phyloP scores from a whole-genome alignment of 2,329 filamentous ascomycete species.

The Aspergillus sp. region DNA sequence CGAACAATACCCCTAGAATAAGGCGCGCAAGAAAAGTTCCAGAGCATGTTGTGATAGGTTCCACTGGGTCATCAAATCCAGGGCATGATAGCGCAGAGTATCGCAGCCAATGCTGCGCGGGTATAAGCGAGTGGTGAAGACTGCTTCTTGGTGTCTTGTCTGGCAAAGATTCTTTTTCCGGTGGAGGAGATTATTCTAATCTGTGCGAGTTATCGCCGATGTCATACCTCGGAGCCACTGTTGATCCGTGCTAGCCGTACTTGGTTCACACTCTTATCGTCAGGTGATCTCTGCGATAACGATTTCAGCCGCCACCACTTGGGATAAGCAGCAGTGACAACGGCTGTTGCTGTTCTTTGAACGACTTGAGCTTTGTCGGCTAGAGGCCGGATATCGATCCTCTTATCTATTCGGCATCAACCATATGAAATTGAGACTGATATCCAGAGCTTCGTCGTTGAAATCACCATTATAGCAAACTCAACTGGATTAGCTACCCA shows the following conservation, averaged over 20 bases:
- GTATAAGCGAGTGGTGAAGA: not conserved
- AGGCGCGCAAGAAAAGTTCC: slow-evolving; percentile 22
- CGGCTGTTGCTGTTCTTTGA: too few relatives aligned
- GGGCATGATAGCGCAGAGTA: slow-evolving; percentile 14
- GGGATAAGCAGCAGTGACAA: not conserved
- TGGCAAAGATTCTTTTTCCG: too few relatives aligned
- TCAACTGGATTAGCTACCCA: too few relatives aligned
- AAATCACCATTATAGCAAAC: too few relatives aligned
- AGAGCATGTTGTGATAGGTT: slow-evolving; percentile 17
- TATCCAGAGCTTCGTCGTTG: too few relatives aligned
- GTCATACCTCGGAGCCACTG: not conserved
- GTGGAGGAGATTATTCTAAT: not conserved
- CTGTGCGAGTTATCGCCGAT: not conserved
- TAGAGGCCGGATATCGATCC: too few relatives aligned
- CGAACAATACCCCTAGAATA: slow-evolving; percentile 24
- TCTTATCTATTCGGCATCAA: too few relatives aligned
- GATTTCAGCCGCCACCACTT: not conserved
- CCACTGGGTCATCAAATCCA: slow-evolving; percentile 6
- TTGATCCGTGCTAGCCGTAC: not conserved
- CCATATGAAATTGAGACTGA: too few relatives aligned
- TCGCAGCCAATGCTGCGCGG: slow-evolving; percentile 14
- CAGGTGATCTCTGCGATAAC: not conserved
- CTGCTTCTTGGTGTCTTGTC: not conserved
- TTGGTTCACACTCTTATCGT: not conserved
- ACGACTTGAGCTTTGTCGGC: too few relatives aligned